Percentiles rank a stretch among this genome's conserved stretches.
Conservation (phyloP, 257 asterid species). For the Nicotiana obtusifolia region DNA sequence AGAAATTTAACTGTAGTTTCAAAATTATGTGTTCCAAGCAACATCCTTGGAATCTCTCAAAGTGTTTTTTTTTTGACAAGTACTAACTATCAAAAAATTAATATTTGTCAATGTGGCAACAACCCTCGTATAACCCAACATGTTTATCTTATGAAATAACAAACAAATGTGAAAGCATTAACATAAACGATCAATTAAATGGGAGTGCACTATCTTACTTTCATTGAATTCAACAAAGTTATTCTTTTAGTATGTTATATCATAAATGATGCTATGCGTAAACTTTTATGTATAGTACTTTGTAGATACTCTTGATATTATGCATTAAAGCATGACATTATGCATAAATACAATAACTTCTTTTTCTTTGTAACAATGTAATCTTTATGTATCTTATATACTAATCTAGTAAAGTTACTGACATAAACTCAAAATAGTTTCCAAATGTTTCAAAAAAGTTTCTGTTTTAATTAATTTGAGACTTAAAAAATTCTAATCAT, state of each 20-base stretch:
- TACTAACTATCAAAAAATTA: neutral
- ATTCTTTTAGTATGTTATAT: neutral
- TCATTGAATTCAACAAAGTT: neutral
- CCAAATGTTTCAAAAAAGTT: neutral
- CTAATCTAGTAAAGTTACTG: neutral
- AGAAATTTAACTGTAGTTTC: neutral
- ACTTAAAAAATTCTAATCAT: neutral
- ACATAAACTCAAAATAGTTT: neutral
- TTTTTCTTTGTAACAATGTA: neutral
- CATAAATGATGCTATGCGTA: neutral
- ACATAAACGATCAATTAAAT: neutral
- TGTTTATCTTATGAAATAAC: neutral
- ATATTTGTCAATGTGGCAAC: neutral
- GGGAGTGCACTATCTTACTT: neutral
- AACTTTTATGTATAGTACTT: neutral
- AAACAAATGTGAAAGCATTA: neutral
- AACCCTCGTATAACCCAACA: neutral
- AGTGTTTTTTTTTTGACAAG: neutral
- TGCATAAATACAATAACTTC: neutral
- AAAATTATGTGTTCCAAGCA: neutral
- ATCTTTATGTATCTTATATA: neutral
- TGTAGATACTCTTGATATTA: neutral
- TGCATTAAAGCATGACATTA: neutral
- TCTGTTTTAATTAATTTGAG: neutral
- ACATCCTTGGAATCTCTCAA: neutral